phyloP scores from a whole-genome alignment of 169 alveolate species.

The Plasmodium inui region DNA sequence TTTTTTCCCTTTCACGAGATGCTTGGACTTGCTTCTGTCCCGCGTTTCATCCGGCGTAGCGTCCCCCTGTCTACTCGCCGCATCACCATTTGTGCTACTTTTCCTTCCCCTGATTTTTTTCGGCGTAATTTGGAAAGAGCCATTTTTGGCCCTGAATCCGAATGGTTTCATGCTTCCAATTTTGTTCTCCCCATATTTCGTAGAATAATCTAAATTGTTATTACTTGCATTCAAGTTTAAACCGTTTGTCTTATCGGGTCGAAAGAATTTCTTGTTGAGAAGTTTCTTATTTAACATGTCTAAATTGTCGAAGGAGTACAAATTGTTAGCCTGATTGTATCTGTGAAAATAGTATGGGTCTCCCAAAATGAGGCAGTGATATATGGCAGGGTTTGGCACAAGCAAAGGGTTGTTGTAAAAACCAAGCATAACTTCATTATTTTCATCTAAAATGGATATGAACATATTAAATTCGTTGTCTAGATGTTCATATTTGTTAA shows the following conservation, averaged over 20 bases:
- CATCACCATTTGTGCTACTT: neutral
- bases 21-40: neutral
- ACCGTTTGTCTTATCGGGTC: neutral
- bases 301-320: conserved; percentile 34
- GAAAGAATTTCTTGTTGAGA: neutral
- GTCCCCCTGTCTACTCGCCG: neutral
- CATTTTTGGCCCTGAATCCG: neutral
- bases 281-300: neutral
- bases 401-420: conserved; percentile 81
- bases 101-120: neutral
- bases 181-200: neutral
- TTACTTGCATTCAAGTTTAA: neutral
- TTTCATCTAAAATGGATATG: conserved; percentile 71
- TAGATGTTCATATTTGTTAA: conserved; percentile 47
- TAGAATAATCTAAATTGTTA: neutral
- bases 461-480: conserved; percentile 64
- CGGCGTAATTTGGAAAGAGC: neutral
- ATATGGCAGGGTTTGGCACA: conserved; percentile 86
- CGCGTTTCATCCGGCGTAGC: neutral
- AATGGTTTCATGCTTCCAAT: neutral
- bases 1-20: neutral
- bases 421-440: conserved; percentile 77
- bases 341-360: conserved; percentile 47
- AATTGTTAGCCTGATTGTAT: conserved; percentile 35
- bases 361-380: conserved; percentile 74